Evolutionary conservation across 2,329 filamentous ascomycete species (phyloP).

Genomic region (Ceratocystis destructans): DNA sequence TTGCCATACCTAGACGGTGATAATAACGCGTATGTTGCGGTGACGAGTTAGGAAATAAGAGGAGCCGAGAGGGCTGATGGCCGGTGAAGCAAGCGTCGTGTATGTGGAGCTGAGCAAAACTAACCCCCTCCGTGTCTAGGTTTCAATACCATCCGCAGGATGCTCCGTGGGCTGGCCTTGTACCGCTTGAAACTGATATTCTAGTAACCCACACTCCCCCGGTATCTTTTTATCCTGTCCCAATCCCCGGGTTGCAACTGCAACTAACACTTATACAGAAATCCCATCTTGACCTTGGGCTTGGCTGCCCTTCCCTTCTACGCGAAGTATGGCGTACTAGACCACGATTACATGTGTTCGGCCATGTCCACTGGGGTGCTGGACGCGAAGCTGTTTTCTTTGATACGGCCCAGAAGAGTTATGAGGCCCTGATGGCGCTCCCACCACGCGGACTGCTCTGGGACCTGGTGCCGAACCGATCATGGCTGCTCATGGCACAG

Average conservation of each 20-base stretch:
- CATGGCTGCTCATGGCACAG: constrained; percentile 35
- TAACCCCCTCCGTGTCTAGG: background rate
- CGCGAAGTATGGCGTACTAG: constrained; percentile 60
- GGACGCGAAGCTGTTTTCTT: constrained; percentile 59
- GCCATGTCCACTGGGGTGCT: constrained; percentile 66
- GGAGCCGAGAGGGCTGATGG: constrained; percentile 25
- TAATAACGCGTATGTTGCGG: constrained; percentile 15
- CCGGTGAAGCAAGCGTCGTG: constrained; percentile 28
- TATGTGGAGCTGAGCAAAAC: background rate
- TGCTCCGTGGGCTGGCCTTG: constrained; percentile 52
- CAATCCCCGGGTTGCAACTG: background rate
- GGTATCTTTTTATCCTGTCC: constrained; percentile 26
- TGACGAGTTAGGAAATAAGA: background rate
- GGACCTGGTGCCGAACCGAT: constrained; percentile 33
- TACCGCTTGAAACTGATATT: constrained; percentile 62
- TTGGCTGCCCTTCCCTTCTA: constrained; percentile 60
- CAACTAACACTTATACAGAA: constrained; percentile 29
- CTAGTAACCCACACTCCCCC: constrained; percentile 73
- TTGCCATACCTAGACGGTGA: constrained; percentile 55
- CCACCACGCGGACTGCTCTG: constrained; percentile 31
- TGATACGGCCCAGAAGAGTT: constrained; percentile 57
- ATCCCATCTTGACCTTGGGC: constrained; percentile 52
- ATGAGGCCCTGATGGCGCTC: constrained; percentile 48
- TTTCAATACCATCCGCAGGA: constrained; percentile 37
- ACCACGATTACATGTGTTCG: constrained; percentile 68